Percentiles rank a stretch among this genome's conserved stretches.
These are phyloP conservation scores for Capsicum chinense DNA, from an alignment of 257 asterid species.

Conservation along the genomic window DNA sequence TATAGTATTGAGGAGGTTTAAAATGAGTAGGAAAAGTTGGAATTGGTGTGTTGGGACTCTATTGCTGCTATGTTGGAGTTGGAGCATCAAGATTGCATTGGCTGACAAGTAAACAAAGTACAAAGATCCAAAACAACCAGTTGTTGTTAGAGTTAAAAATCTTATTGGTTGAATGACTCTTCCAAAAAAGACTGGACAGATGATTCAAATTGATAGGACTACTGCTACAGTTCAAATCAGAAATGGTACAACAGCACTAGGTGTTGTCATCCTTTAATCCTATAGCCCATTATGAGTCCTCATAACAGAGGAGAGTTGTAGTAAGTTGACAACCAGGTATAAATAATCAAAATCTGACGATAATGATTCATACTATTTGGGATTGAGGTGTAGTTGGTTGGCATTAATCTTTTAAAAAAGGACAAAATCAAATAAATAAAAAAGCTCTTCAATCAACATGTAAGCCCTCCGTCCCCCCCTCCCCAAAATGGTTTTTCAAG, in stretches of 20 bases:
- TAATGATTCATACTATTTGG: neutral
- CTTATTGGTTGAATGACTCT: slow-evolving; percentile 71
- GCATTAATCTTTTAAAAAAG: neutral
- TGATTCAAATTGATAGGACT: slow-evolving; percentile 85
- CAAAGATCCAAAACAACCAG: slow-evolving; percentile 73
- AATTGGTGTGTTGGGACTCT: slow-evolving; percentile 42
- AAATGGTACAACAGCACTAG: too few species aligned
- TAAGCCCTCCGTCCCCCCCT: too few species aligned
- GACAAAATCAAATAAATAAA: too few species aligned
- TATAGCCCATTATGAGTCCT: neutral
- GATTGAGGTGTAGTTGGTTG: neutral
- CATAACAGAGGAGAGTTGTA: neutral
- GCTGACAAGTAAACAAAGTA: slow-evolving; percentile 54
- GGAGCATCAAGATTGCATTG: slow-evolving; percentile 43
- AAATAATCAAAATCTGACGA: neutral
- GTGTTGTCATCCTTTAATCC: neutral
- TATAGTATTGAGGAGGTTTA: neutral
- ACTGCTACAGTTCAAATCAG: slow-evolving; percentile 61
- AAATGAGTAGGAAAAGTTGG: slow-evolving; percentile 20
- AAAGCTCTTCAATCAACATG: neutral
- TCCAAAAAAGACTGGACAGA: slow-evolving; percentile 85
- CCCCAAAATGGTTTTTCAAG: too few species aligned
- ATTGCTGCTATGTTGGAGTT: slow-evolving; percentile 51
- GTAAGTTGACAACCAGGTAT: neutral
- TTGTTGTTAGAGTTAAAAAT: slow-evolving; percentile 63